Conservation (phyloP, 257 asterid species). For the Schizonepeta tenuifolia region DNA sequence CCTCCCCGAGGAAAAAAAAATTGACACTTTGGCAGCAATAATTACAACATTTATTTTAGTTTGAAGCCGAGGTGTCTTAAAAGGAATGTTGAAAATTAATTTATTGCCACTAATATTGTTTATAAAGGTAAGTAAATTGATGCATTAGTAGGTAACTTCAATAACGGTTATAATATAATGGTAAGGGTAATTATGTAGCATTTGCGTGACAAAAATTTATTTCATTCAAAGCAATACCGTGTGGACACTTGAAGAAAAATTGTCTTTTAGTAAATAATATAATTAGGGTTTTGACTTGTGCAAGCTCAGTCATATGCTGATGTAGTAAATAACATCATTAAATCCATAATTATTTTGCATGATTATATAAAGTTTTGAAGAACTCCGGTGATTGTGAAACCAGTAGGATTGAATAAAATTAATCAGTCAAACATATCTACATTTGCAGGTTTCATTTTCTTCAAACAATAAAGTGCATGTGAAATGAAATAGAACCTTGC, state of each 20-base stretch:
- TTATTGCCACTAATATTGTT: not conserved
- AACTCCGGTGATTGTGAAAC: conserved; percentile 22
- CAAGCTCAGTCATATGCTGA: conserved; percentile 5
- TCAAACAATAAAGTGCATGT: conserved; percentile 30
- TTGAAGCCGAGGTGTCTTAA: conserved; percentile 12
- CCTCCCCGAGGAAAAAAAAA: no score
- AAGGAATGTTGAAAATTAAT: conserved; percentile 29
- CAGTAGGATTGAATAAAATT: conserved; percentile 12
- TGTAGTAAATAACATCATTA: conserved; percentile 19
- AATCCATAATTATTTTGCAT: conserved; percentile 10
- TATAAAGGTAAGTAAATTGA: conserved; percentile 27
- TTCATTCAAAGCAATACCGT: not conserved
- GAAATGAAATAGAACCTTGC: conserved; percentile 23
- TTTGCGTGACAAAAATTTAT: not conserved
- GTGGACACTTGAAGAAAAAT: not conserved
- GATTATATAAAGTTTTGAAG: conserved; percentile 15
- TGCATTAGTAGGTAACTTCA: not conserved
- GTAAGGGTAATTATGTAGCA: conserved; percentile 5
- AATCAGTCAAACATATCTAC: conserved; percentile 29
- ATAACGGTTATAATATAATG: conserved; percentile 13
- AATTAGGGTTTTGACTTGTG: conserved; percentile 4
- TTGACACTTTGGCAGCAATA: no score
- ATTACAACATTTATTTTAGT: not conserved
- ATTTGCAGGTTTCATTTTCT: conserved; percentile 1
- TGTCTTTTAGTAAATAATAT: not conserved